phyloP scores from a whole-genome alignment of 1,284 basidiomycete genomes.

The Vanrija humicola region DNA sequence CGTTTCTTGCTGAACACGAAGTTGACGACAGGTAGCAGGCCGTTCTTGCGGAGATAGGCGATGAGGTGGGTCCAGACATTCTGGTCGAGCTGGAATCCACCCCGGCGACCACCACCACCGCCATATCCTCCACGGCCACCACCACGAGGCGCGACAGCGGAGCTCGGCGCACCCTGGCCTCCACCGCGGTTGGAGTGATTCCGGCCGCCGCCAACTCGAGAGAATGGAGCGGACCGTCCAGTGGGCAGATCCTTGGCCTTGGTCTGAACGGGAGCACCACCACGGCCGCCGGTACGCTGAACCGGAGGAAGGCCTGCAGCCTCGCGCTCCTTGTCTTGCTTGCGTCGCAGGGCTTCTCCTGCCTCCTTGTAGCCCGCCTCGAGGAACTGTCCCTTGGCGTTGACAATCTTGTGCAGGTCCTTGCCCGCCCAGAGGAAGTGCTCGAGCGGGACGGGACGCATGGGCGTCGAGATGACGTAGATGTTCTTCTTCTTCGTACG shows the following conservation, averaged over 20 bases:
- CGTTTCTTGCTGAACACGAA: conserved; percentile 97
- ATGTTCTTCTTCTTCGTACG: conserved; percentile 99
- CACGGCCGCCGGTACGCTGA: conserved; percentile 72
- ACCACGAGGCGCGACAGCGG: conserved; percentile 12
- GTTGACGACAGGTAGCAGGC: conserved; percentile 86
- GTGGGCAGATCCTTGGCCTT: conserved; percentile 42
- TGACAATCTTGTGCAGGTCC: conserved; percentile 89
- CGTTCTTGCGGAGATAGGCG: conserved; percentile 76
- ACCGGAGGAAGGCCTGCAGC: conserved; percentile 82
- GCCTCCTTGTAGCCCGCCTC: conserved; percentile 80
- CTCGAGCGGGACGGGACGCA: conserved; percentile 94
- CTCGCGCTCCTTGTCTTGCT: conserved; percentile 97
- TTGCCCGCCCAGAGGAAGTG: conserved; percentile 93
- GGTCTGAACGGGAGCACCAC: conserved; percentile 58
- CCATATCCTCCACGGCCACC: conserved; percentile 44
- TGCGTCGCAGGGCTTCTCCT: conserved; percentile 77
- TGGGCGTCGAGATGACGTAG: conserved; percentile 95
- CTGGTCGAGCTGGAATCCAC: conserved; percentile 71
- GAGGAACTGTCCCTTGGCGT: conserved; percentile 75
- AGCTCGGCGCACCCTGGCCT: conserved; percentile 35
- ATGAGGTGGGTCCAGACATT: conserved; percentile 93
- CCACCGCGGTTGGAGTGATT: conserved; percentile 42
- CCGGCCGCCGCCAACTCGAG: conserved; percentile 38
- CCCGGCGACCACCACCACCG: conserved; percentile 53
- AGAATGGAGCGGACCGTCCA: conserved; percentile 39